phyloP scores from a whole-genome alignment of 1,284 basidiomycete species.

The Cutaneotrichosporon arboriforme region DNA sequence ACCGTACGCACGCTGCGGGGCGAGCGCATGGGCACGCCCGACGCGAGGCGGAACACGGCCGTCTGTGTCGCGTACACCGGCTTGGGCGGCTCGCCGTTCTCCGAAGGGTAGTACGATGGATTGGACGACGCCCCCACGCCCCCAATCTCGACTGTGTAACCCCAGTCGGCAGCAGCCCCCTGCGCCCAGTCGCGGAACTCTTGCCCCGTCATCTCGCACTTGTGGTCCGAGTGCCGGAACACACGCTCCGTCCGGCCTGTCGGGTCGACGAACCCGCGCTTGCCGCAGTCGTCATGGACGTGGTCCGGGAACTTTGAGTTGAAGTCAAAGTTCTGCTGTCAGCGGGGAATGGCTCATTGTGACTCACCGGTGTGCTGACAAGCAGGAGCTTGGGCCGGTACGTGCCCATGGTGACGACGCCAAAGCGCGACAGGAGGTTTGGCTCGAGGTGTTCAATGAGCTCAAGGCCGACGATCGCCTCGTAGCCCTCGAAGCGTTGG shows the following conservation, averaged over 20 bases:
- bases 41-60: constrained; percentile 57
- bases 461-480: constrained; percentile 81
- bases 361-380: constrained; percentile 68
- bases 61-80: constrained; percentile 64
- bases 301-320: constrained; percentile 76
- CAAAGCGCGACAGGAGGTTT: constrained; percentile 65
- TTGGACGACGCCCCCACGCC: constrained; percentile 45
- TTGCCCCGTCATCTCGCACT: constrained; percentile 82
- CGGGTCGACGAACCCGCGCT: constrained; percentile 65
- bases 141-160: constrained; percentile 48
- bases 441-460: constrained; percentile 87
- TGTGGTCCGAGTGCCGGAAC: constrained; percentile 73
- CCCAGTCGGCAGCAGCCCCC: constrained; percentile 62
- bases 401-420: constrained; percentile 70
- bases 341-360: neutral
- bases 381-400: constrained; percentile 76
- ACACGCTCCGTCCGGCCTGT: constrained; percentile 60
- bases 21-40: constrained; percentile 41
- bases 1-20: constrained; percentile 45
- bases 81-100: constrained; percentile 25
- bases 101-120: constrained; percentile 42
- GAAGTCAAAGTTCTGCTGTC: constrained; percentile 53
- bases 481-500: constrained; percentile 62
- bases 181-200: constrained; percentile 71
- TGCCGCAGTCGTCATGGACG: constrained; percentile 48